Evolutionary conservation across 106 monocot genomes (phyloP).

Genomic region (Gastrodia elata): DNA sequence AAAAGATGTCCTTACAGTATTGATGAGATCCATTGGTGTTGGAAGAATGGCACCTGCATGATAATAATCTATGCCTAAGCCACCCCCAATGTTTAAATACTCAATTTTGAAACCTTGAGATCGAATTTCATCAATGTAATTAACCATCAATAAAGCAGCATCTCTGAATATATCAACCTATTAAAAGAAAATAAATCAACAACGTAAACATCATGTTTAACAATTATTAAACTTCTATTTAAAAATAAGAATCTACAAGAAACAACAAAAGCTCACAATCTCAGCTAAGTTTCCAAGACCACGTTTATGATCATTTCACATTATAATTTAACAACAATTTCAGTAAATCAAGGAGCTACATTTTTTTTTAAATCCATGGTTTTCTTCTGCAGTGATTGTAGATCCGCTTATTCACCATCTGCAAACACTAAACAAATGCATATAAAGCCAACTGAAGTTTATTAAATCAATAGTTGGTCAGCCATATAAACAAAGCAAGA

Average conservation of each 20-base stretch:
- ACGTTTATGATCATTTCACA: not conserved
- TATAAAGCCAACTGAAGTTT: not conserved
- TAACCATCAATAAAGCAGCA: constrained; percentile 93
- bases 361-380: not conserved
- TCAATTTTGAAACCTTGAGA: constrained; percentile 78
- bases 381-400: not conserved
- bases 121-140: constrained; percentile 84
- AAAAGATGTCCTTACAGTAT: constrained; percentile 51
- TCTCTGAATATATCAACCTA: constrained; percentile 99
- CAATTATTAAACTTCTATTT: not conserved
- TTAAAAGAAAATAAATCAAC: constrained; percentile 1
- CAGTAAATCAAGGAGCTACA: not conserved
- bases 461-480: not conserved
- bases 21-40: constrained; percentile 94
- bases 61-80: constrained; percentile 89
- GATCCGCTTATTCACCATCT: not conserved
- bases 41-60: constrained; percentile 80
- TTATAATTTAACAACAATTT: not conserved
- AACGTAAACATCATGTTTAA: not conserved
- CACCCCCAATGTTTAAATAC: constrained; percentile 89
- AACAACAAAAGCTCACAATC: not conserved
- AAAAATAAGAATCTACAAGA: not conserved
- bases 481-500: not conserved
- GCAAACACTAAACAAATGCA: not conserved
- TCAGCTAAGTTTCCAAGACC: not conserved